Evolutionary conservation across 371 early-diverging fungal species (phyloP).

Genomic region (Rhizopus arrhizus): DNA sequence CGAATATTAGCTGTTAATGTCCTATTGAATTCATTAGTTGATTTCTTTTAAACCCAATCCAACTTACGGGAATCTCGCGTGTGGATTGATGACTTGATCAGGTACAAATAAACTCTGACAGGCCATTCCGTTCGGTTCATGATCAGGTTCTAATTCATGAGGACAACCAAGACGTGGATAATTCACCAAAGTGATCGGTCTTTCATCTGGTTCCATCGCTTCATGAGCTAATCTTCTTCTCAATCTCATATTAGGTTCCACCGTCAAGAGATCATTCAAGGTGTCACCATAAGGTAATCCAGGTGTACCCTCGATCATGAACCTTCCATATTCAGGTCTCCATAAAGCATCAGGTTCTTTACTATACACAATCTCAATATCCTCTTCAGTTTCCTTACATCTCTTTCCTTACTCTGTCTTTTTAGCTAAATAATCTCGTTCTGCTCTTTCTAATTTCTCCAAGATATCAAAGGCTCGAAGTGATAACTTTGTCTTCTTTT

Average conservation of each 20-base stretch:
- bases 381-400: background rate
- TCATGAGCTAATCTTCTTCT: conserved; percentile 74
- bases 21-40: conserved; percentile 35
- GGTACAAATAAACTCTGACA: conserved; percentile 90
- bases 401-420: conserved; percentile 32
- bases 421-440: conserved; percentile 59
- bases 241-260: conserved; percentile 89
- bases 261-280: conserved; percentile 77
- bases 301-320: conserved; percentile 96
- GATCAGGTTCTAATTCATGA: conserved; percentile 72
- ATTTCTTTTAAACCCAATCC: background rate
- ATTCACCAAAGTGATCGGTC: conserved; percentile 79
- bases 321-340: conserved; percentile 96
- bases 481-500: conserved; percentile 73
- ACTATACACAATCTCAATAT: conserved; percentile 6
- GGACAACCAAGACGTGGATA: conserved; percentile 90
- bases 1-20: conserved; percentile 95
- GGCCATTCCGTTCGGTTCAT: conserved; percentile 68
- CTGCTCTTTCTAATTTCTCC: conserved; percentile 73
- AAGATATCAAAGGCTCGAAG: conserved; percentile 86
- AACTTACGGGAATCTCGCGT: conserved; percentile 91
- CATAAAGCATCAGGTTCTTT: conserved; percentile 72
- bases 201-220: conserved; percentile 73
- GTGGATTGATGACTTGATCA: conserved; percentile 92
- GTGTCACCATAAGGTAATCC: conserved; percentile 90